Evolutionary conservation across 2,329 filamentous ascomycete species (phyloP), one percentile per base, ranked within the genome.

Genomic region (Tympanopsis confertula): DNA sequence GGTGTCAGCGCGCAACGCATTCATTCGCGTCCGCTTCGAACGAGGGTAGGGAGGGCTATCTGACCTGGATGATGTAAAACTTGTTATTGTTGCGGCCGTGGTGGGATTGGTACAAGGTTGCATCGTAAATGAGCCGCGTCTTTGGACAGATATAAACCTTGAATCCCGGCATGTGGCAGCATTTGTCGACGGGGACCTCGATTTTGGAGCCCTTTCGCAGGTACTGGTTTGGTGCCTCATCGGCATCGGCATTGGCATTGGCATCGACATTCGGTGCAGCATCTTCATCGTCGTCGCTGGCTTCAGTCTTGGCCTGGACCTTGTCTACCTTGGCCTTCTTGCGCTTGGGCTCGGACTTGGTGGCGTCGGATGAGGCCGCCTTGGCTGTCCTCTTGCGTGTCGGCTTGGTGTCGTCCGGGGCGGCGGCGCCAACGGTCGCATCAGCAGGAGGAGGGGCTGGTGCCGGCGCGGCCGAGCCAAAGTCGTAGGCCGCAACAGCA

Each of bases 1-100:
- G 19, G 33, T 41, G 43, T 41, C 19, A 19, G 14, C 24, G 20
- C 22, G 36, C 19, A 24, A n/a, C 3, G 4, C 7, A 13, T 3
- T 83, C 82, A 51, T 89, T 91, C 35, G 68, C 58, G 0, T 64
- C 60, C 0, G 82, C 64, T 46, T 86, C 83, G 10, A 85, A 82
- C 53, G 88, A 82, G 47, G 88, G 91, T 35, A 93, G 63, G 0
- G 82, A 78, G 1, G 82, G 85, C 51, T 93, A n/a, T n/a, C n/a
- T 86, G 54, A 74, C 22, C 22, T 26, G 22, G 22, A 26, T 26
- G 7, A 10, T 26, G 22, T 33, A 33, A 15, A 33, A 33, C 30
- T 33, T 33, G 30, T 33, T 33, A 15, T 33, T 26, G 22, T 26
- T 26, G 22, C 22, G 22, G 12, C 12, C 30, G 30, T 10, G 7